Evolutionary conservation across 306 rosid genomes (phyloP), one percentile per base, ranked within the genome.

Genomic region (Fragaria vesca): DNA sequence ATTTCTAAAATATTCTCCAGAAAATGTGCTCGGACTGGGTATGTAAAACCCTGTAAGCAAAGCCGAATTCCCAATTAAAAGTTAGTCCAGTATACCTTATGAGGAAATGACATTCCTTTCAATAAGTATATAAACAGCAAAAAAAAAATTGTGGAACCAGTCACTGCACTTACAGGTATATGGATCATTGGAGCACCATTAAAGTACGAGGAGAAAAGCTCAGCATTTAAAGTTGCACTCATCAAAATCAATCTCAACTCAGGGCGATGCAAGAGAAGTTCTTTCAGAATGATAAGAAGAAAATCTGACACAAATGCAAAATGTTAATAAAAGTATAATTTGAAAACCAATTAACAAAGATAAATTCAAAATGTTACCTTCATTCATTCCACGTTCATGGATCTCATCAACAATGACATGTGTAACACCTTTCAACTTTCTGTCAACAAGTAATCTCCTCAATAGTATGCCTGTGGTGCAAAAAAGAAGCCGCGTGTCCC

Each of bases 371-470:
- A 48, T 4, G 28, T 69, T 86, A 95, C 99, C 99, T 91, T 95
- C 99, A 80, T 93, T 93, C 97, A 95, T 95, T 77, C 99, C 99
- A 42, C 97, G 99, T 81, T 95, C 99, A 86, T 95, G 99, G 84
- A 95, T 95, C 86, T 95, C 99, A 75, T 95, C 99, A 75, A 93
- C 97, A 82, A 95, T 86, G 71, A 95, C 93, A 84, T 95, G 97
- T 32, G 97, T 87, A 75, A 95, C 91, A 66, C 97, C 96, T 74
- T 80, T 91, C 68, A 95, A 83, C 85, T 81, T 91, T 88, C 99
- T 90, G 78, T 95, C 99, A 68, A 89, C 86, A 46, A 95, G 91
- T 80, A 95, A 88, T 84, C 97, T 91, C 85, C 99, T 88, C 86
- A 95, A 82, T 73, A 95, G 86, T 76, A 95, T 88, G 43, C 99